Evolutionary conservation across 2,329 filamentous ascomycete genomes (phyloP).

Genomic region (Alternaria sp.): DNA sequence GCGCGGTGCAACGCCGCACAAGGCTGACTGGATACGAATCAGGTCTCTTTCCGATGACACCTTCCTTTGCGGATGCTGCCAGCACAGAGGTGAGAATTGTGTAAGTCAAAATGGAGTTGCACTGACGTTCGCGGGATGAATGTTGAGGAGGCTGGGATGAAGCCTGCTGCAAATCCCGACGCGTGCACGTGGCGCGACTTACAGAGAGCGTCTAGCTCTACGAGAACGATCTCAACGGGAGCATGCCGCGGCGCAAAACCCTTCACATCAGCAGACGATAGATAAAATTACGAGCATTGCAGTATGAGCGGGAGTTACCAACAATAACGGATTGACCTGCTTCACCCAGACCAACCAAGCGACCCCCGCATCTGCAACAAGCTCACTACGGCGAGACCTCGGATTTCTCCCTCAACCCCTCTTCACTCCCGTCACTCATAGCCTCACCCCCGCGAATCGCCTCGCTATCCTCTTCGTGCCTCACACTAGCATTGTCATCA

Average conservation of each 20-base stretch:
- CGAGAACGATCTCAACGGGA: background rate
- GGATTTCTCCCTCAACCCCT: constrained; percentile 12
- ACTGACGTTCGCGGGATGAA: background rate
- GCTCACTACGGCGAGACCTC: background rate
- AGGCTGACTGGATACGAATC: background rate
- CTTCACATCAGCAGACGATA: background rate
- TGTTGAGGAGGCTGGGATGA: background rate
- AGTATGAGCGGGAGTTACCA: background rate
- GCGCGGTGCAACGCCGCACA: background rate
- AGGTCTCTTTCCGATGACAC: background rate
- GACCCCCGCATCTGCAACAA: background rate
- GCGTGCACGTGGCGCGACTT: background rate
- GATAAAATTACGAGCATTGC: background rate
- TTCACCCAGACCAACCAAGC: background rate
- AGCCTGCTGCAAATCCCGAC: background rate
- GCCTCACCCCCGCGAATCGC: background rate
- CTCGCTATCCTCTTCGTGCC: constrained; percentile 5
- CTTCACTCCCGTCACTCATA: constrained; percentile 7
- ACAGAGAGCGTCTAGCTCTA: background rate
- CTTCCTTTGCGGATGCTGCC: background rate
- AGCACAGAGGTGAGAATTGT: background rate
- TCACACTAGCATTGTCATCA: background rate
- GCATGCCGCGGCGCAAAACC: background rate
- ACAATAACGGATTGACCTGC: background rate
- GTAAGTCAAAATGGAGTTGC: background rate